Percentiles rank a stretch among this genome's conserved stretches.
phyloP scores from a whole-genome alignment of 768 basidiomycete genomes.

The Asterophora parasitica region DNA sequence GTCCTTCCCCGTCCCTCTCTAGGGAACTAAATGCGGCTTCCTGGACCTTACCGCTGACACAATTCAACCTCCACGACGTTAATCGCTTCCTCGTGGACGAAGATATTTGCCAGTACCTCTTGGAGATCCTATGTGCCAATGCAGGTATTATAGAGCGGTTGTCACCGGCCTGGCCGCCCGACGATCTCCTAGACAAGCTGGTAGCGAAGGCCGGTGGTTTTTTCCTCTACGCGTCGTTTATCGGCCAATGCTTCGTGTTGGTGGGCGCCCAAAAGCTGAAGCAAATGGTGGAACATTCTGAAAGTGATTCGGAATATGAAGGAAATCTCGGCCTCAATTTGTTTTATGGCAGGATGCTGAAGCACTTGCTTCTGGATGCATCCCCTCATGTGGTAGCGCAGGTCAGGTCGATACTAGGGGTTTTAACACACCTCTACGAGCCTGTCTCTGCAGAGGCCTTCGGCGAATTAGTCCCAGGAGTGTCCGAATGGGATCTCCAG shows the following conservation, averaged over 20 bases:
- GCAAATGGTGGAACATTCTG: slow-evolving; percentile 9
- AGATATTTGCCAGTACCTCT: slow-evolving; percentile 12
- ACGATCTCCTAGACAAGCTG: slow-evolving; percentile 11
- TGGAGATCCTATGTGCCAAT: slow-evolving; percentile 12
- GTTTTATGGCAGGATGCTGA: slow-evolving; percentile 14
- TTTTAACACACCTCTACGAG: slow-evolving; percentile 9
- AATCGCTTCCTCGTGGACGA: slow-evolving; percentile 8
- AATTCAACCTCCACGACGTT: slow-evolving; percentile 11
- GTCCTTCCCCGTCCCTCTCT: slow-evolving; percentile 8
- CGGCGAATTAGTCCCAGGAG: background rate
- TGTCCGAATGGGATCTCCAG: slow-evolving; percentile 3
- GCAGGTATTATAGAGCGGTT: slow-evolving; percentile 13
- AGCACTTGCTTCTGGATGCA: background rate
- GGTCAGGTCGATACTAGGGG: slow-evolving; percentile 4
- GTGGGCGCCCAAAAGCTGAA: slow-evolving; percentile 11
- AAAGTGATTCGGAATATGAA: slow-evolving; percentile 13
- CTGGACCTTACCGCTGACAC: slow-evolving; percentile 4
- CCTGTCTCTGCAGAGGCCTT: slow-evolving; percentile 5
- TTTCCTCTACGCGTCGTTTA: slow-evolving; percentile 15
- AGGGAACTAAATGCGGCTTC: background rate
- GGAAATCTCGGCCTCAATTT: slow-evolving; percentile 15
- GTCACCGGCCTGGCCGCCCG: slow-evolving; percentile 14
- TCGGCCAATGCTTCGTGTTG: slow-evolving; percentile 10
- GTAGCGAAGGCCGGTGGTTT: slow-evolving; percentile 13
- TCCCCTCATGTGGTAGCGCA: background rate